A percentile compares a stretch with the other conserved stretches of the same genome.
Conservation (phyloP, 2,329 filamentous ascomycete genomes). For the Mycogone perniciosa region DNA sequence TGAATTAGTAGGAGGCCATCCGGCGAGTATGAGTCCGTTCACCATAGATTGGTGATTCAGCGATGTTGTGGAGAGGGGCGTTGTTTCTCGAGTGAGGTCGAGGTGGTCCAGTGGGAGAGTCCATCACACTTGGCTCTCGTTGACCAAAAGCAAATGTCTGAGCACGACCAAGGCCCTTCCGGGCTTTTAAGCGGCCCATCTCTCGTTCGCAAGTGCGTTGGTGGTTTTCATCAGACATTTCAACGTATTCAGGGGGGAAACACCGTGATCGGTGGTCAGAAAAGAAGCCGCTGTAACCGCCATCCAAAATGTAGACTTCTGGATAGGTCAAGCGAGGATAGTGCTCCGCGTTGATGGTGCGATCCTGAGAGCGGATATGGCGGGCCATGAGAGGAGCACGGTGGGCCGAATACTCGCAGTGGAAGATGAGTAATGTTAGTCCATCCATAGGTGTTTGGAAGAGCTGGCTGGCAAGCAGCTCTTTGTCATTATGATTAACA, state of each 20-base stretch:
- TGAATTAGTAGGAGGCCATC: slow-evolving; percentile 56
- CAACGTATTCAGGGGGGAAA: slow-evolving; percentile 91
- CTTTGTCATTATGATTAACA: slow-evolving; percentile 96
- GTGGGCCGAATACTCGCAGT: slow-evolving; percentile 98
- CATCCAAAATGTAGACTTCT: slow-evolving; percentile 94
- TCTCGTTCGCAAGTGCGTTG: slow-evolving; percentile 90
- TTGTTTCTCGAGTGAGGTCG: slow-evolving; percentile 33
- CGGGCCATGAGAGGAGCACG: slow-evolving; percentile 95
- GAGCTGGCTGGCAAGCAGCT: slow-evolving; percentile 70
- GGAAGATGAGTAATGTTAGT: slow-evolving; percentile 80
- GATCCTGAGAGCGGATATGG: slow-evolving; percentile 83
- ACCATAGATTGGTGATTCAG: slow-evolving; percentile 37
- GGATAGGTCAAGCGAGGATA: slow-evolving; percentile 92
- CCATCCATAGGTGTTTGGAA: slow-evolving; percentile 63
- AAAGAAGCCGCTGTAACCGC: slow-evolving; percentile 94
- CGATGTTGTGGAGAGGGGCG: slow-evolving; percentile 33
- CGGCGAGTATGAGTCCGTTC: slow-evolving; percentile 48
- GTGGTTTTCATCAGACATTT: slow-evolving; percentile 91
- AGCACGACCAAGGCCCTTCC: slow-evolving; percentile 77
- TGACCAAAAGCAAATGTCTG: slow-evolving; percentile 95
- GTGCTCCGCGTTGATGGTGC: slow-evolving; percentile 72
- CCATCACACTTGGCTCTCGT: slow-evolving; percentile 48
- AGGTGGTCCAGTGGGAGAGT: slow-evolving; percentile 53
- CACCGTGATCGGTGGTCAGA: slow-evolving; percentile 70
- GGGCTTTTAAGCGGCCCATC: slow-evolving; percentile 85